Base-by-base conservation (phyloP, 768 basidiomycete species). In the Tylopilus vinaceipallidus region DNA sequence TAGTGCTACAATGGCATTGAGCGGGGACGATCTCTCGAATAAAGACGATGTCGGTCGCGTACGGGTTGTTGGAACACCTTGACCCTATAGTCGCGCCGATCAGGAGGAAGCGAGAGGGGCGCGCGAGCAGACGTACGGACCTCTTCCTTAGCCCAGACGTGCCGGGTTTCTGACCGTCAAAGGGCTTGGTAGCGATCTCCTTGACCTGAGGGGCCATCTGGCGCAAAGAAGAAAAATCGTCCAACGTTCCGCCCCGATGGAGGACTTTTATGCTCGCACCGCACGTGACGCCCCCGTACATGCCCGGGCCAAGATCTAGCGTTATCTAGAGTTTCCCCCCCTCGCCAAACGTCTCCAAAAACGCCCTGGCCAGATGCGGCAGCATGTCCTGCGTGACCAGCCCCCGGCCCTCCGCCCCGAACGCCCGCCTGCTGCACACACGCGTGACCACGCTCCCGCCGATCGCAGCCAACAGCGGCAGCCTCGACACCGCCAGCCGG, bases 1-100 rank as follows among this genome's bases (percentile, higher is more conserved):
- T 98, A 99, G 76, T 98, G 86, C 91, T 94, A 46, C 46, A 49
- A 29, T 53, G 27, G 34, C n/a, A 47, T 61, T 63, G 53, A 65
- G 64, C 48, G 39, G 16, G n/a, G 46, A 27, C 35, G 33, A 35
- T 53, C 17, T 16, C 33, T 52, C 17, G 23, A n/a, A 39, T 34
- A 26, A 19, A 45, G n/a, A 30, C 35, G 46, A 42, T 56, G 56
- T 56, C 62, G 27, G 63, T 55, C 55, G 51, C 78, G 56, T 59
- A 91, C 93, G 82, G 91, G 80, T 70, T 98, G 92, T 73, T 99
- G 91, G 81, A 99, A 99, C 60, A 98, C 83, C 74, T 95, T 98
- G 70, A 98, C 97, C 64, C 92, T 95, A 65, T 33, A 19, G 7
- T 33, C 54, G 27, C 50, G 45, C 40, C 29, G 52, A 45, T 62